Base-by-base conservation (phyloP, 495 filamentous ascomycete species). In the Podospora fimiseda region DNA sequence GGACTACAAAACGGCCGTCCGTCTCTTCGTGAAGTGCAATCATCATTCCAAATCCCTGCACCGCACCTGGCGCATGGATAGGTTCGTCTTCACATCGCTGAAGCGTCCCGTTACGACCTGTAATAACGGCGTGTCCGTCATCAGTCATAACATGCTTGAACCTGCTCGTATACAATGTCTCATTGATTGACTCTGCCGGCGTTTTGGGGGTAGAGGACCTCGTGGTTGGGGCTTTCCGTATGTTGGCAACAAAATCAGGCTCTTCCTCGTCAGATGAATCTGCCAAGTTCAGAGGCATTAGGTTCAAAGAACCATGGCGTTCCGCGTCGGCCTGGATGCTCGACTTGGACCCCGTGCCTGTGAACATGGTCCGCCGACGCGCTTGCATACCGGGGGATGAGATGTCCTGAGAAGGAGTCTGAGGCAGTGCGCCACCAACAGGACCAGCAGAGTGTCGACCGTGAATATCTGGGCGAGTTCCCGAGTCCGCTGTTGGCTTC, bases 31-130 rank as follows among this genome's bases (percentile, higher is more conserved):
- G 76, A n/a, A 96, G 59, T 0, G 84, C 90, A 19, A 97, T 58
- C 45, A 96, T 70, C 2, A 87, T 70, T 2, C 92, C 91, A 63
- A 95, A 97, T 7, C 79, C 74, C 59, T 96, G 92, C 1, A 96
- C 74, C n/a, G 91, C 89, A 13, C 91, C 91, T 1, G 92, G 92
- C 13, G 89, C 87, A 57, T 90, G 89, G 38, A 96, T 96, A 0
- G 92, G 90, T 58, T 96, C 92, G 66, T 97, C 92, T 67, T 97
- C 92, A 65, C 89, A 95, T 38, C 80, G 69, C 59, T 91, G 87
- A 38, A 92, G 71, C 1, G 69, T 78, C 2, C 85, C 82, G 49
- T 85, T 79, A 48, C 87, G 75, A 9, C 90, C 90, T 4, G 89
- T 92, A 44, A 95, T 84, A 16, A 97, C 80, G 4, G 84, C 86